A percentile compares a stretch with the other conserved stretches of the same genome.
Evolutionary conservation across 2,329 filamentous ascomycete species (phyloP).

Genomic region (Verticillium dahliae): DNA sequence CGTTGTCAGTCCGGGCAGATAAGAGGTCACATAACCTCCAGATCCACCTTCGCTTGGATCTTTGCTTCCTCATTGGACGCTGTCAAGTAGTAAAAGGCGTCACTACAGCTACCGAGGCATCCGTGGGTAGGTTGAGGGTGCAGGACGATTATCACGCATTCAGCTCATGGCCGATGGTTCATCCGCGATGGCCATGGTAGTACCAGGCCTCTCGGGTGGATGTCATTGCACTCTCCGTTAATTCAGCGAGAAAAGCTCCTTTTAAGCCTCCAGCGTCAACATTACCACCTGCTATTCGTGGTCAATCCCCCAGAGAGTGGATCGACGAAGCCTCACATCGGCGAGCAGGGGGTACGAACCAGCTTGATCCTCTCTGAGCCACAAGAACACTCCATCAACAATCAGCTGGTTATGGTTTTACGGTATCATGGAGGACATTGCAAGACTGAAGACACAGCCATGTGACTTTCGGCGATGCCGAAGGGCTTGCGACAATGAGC

Average conservation of each 20-base stretch:
- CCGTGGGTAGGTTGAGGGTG: too few relatives aligned
- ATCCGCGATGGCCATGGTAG: neutral
- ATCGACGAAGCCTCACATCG: neutral
- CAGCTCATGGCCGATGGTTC: neutral
- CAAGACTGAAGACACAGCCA: neutral
- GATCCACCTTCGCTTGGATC: too few relatives aligned
- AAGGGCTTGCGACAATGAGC: neutral
- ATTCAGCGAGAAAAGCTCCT: constrained; percentile 1
- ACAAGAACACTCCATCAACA: too few relatives aligned
- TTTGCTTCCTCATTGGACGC: too few relatives aligned
- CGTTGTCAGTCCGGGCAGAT: neutral
- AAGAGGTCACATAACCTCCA: neutral
- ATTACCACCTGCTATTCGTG: neutral
- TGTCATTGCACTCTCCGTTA: neutral
- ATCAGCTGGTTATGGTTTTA: neutral
- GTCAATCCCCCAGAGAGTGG: neutral
- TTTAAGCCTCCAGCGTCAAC: neutral
- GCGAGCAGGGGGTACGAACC: too few relatives aligned
- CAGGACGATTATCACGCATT: too few relatives aligned
- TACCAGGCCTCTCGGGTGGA: neutral
- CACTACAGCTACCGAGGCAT: too few relatives aligned
- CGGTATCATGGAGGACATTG: neutral
- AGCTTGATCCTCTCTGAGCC: too few relatives aligned
- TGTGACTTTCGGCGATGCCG: neutral
- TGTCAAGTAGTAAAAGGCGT: too few relatives aligned